Percentiles rank a stretch among this genome's conserved stretches.
phyloP scores from a whole-genome alignment of 2,329 filamentous ascomycete species.

The Aspergillus amoenus region DNA sequence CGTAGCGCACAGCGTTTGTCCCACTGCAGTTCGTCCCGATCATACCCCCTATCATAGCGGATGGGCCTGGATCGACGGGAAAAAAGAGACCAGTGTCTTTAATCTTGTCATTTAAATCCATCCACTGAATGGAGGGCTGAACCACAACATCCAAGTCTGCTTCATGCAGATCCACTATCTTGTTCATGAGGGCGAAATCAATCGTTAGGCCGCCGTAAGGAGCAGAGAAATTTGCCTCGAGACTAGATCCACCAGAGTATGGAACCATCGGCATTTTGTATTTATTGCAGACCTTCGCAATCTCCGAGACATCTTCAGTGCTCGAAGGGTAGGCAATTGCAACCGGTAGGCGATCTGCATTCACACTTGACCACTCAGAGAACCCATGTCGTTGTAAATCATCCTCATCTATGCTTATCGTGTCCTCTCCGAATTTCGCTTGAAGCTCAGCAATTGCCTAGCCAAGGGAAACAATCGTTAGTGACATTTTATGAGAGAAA shows the following conservation, averaged over 20 bases:
- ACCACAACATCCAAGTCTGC: slow-evolving; percentile 92
- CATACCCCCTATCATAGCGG: slow-evolving; percentile 59
- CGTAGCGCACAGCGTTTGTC: slow-evolving; percentile 63
- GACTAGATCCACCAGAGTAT: slow-evolving; percentile 79
- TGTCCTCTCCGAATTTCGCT: slow-evolving; percentile 54
- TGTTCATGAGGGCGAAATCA: slow-evolving; percentile 85
- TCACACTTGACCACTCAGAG: slow-evolving; percentile 70
- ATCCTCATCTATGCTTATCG: slow-evolving; percentile 63
- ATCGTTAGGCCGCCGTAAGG: slow-evolving; percentile 85
- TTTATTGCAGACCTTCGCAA: slow-evolving; percentile 72
- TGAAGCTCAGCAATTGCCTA: slow-evolving; percentile 59
- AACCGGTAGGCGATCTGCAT: slow-evolving; percentile 62
- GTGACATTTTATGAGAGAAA: not conserved
- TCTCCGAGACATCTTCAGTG: slow-evolving; percentile 63
- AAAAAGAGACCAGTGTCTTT: slow-evolving; percentile 80
- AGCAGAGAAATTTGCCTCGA: slow-evolving; percentile 88
- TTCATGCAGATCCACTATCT: slow-evolving; percentile 74
- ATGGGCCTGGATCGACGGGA: slow-evolving; percentile 80
- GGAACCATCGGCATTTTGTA: slow-evolving; percentile 81
- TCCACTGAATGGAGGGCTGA: slow-evolving; percentile 90
- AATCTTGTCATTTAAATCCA: slow-evolving; percentile 76
- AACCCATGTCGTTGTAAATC: slow-evolving; percentile 65
- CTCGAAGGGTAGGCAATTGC: slow-evolving; percentile 64
- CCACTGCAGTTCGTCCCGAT: slow-evolving; percentile 67
- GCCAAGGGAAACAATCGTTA: slow-evolving; percentile 5